A percentile compares a stretch with the other conserved stretches of the same genome.
Evolutionary conservation across 2,329 filamentous ascomycete species (phyloP).

Genomic region (Periconia macrospinosa): DNA sequence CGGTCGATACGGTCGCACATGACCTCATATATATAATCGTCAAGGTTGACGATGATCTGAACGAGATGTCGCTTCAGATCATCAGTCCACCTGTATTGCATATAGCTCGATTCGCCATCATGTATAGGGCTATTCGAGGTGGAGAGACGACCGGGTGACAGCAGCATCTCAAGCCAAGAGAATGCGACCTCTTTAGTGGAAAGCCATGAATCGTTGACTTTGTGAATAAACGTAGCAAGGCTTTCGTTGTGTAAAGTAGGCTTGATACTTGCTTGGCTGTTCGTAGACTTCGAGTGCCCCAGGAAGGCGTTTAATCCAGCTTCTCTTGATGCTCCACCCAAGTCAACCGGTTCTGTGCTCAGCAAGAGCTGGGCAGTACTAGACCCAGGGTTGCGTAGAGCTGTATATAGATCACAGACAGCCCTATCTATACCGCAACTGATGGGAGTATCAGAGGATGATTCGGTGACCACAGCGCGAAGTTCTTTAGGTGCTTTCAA

Average conservation of each 20-base stretch:
- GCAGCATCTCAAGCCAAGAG: conserved; percentile 55
- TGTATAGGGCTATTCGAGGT: conserved; percentile 10
- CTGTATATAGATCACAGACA: conserved; percentile 47
- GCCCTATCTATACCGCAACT: conserved; percentile 33
- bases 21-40: conserved; percentile 55
- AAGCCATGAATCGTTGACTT: conserved; percentile 51
- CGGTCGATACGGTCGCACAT: conserved; percentile 39
- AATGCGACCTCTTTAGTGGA: conserved; percentile 56
- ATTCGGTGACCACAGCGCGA: conserved; percentile 27
- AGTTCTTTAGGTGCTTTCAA: conserved; percentile 47
- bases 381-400: conserved; percentile 39
- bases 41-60: conserved; percentile 56
- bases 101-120: conserved; percentile 52
- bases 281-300: conserved; percentile 56
- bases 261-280: conserved; percentile 43
- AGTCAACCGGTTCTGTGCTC: conserved; percentile 53
- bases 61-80: conserved; percentile 58
- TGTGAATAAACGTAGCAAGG: conserved; percentile 45
- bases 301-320: conserved; percentile 58
- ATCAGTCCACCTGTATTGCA: conserved; percentile 57
- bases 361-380: conserved; percentile 52
- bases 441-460: conserved; percentile 9
- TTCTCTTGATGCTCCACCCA: conserved; percentile 53
- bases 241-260: conserved; percentile 45
- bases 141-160: conserved; percentile 45